Evolutionary conservation across 2,329 filamentous ascomycete species (phyloP), one percentile per base, ranked within the genome.

Genomic region (Phyllosticta citriasiana): DNA sequence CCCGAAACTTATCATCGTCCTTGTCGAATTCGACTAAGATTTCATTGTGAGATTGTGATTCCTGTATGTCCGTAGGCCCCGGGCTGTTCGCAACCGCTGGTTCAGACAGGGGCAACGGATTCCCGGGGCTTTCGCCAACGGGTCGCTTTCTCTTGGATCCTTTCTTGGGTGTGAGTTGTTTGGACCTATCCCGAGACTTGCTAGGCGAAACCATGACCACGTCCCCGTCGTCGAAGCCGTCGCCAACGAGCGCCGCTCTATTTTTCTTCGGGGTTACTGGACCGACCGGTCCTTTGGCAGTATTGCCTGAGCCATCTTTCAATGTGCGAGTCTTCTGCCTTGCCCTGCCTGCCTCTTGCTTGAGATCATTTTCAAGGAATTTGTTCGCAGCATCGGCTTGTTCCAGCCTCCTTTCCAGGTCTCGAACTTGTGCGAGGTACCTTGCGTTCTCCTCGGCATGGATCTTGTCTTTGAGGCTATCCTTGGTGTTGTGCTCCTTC

Each of bases 161-260:
- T 63, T 77, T 78, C 56, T 86, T 87, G 0, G 89, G 89, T 1
- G 83, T 86, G 10, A 72, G 71, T 53, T 79, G 75, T 68, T 80
- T 83, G 5, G 76, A 74, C 64, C 75, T 77, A 8, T 74, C 73
- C 55, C 71, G 73, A 4, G 70, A 65, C 65, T 80, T 84, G 58
- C 78, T 82, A 3, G 83, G 83, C 2, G 83, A 85, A 1, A 78
- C 70, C 64, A 80, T 75, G 61, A 80, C 71, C 8, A 86, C 78
- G 67, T 87, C 82, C 60, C 81, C 79, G 63, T 89, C 84, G 63
- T 92, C 88, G 67, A 94, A 94, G 0, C 89, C 89, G 72, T 94
- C 89, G 1, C 87, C 82, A 57, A 88, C 76, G 1, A 81, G 78
- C 73, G 82, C 82, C 1, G 77, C 73, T 70, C 81, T 84, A 27